Evolutionary conservation across 2,329 filamentous ascomycete species (phyloP).

Genomic region (Cordyceps militaris): DNA sequence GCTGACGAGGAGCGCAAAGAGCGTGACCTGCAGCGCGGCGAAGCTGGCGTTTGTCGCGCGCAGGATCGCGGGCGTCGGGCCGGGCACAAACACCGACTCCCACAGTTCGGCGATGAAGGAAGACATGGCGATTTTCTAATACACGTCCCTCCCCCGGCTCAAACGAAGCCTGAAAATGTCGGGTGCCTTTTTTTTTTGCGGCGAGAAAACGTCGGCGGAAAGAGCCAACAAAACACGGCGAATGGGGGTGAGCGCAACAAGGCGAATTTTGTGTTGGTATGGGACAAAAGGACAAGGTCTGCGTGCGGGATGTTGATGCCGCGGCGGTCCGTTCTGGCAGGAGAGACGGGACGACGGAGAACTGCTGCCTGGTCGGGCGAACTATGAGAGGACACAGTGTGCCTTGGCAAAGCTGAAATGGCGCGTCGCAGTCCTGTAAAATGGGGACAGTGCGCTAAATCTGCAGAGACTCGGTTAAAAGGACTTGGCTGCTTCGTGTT

Average conservation of each 20-base stretch:
- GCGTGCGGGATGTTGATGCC: not conserved
- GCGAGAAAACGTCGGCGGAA: no score
- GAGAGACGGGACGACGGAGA: not conserved
- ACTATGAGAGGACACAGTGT: slow-evolving; percentile 4
- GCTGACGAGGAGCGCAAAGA: slow-evolving; percentile 66
- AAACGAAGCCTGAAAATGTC: no score
- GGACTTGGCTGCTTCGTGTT: no score
- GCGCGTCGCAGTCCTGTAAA: not conserved
- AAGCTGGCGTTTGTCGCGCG: slow-evolving; percentile 88
- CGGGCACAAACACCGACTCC: slow-evolving; percentile 89
- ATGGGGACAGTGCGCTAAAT: not conserved
- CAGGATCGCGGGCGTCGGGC: slow-evolving; percentile 79
- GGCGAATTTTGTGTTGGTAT: no score
- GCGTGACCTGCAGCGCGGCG: slow-evolving; percentile 71
- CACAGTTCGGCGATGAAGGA: slow-evolving; percentile 69
- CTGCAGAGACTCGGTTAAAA: not conserved
- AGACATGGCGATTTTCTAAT: slow-evolving; percentile 45
- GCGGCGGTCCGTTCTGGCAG: not conserved
- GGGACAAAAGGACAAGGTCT: no score
- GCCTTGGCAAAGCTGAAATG: not conserved
- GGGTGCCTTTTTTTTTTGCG: no score
- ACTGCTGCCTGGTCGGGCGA: slow-evolving; percentile 1
- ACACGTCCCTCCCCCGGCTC: no score
- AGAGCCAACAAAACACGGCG: no score
- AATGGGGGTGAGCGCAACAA: no score